Base-by-base conservation (phyloP, 179 eudicot genomes). In the Carnegiea gigantea region DNA sequence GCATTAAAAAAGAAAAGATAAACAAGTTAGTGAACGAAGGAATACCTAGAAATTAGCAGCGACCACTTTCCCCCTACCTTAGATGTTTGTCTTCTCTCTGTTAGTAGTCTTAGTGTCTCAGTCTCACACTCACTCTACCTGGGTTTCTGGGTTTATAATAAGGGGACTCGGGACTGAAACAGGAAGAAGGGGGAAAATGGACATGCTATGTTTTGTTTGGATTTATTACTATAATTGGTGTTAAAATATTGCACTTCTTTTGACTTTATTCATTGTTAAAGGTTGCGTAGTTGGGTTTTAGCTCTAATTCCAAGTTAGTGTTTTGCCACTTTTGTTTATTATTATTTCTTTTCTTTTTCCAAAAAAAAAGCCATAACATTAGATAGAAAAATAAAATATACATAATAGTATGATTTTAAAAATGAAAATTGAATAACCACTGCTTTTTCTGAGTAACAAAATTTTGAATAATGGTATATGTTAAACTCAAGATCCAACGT, bases 1-100 rank as follows among this genome's bases (percentile, higher is more conserved):
- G 78, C 70, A 73, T 33, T 72, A 74, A 81, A 80, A 53, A 9
- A 80, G 48, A 43, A 64, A 78, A 71, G 78, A 77, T 24, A 81
- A 75, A 80, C 64, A 59, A 83, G 71, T 33, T 77, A 77, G 70
- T 49, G 79, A 89, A 84, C 83, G 60, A 87, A 83, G 87, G 92
- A 88, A 88, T 90, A 90, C 89, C 82, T 90, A 43, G 92, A 87
- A 82, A 90, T 84, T 83, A 65, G 88, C 86, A 79, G 43, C 77
- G 82, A 71, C 83, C 88, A 84, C 83, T 79, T n/a, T 43, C 43
- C 70, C 51, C 67, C 77, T 77, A 78, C 79, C 78, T 49, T 60
- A 71, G 84, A 83, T 85, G 82, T 78, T 70, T 33, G 82, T 78
- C 30, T 15, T 70, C 78, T 75, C 82, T 70, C 38, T 43, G 6